Evolutionary conservation across 2,329 filamentous ascomycete genomes (phyloP).

Genomic region (Cryphonectria carpinicola): DNA sequence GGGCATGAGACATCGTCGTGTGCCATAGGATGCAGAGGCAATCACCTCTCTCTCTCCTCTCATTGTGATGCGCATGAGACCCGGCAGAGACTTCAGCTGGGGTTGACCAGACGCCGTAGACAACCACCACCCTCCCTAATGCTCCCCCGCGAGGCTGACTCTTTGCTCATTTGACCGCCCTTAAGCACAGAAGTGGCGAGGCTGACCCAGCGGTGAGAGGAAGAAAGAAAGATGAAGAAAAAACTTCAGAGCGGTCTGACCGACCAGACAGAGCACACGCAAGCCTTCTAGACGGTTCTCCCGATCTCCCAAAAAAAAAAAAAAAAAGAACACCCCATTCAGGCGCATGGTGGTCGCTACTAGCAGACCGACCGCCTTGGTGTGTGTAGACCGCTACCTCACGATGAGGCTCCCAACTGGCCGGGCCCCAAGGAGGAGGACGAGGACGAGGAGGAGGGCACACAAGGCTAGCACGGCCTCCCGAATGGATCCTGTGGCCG

Average conservation of each 20-base stretch:
- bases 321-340: neutral
- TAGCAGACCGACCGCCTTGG: neutral
- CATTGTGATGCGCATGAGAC: neutral
- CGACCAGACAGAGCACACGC: neutral
- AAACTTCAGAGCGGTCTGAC: neutral
- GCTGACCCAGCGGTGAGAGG: neutral
- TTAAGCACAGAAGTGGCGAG: neutral
- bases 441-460: neutral
- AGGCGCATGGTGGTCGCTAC: neutral
- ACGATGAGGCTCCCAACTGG: neutral
- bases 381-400: neutral
- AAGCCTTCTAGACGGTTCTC: neutral
- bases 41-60: neutral
- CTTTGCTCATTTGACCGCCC: neutral
- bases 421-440: neutral
- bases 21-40: neutral
- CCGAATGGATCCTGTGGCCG: neutral
- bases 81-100: conserved; percentile 2
- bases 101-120: neutral
- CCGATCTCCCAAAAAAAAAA: neutral
- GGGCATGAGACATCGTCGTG: neutral
- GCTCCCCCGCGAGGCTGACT: neutral
- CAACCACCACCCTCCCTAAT: neutral
- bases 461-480: conserved; percentile 6
- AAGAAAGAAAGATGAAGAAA: neutral